Evolutionary conservation across 1,284 basidiomycete species (phyloP).

Genomic region (Microbotryomycetes sp.): DNA sequence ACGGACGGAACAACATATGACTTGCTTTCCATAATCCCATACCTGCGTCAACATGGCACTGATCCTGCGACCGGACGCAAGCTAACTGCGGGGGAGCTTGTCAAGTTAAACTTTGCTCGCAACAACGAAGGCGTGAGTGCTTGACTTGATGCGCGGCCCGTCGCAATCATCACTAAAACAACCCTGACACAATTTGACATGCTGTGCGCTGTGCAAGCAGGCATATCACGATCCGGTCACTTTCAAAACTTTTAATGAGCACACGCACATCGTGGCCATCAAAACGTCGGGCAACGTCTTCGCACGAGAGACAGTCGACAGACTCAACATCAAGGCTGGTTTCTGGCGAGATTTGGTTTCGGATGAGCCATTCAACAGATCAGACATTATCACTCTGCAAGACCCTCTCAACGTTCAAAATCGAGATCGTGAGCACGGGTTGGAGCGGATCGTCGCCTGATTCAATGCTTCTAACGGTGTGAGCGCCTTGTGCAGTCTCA

Average conservation of each 20-base stretch:
- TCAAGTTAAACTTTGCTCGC: slow-evolving; percentile 76
- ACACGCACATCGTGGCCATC: slow-evolving; percentile 45
- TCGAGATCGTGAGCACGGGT: slow-evolving; percentile 28
- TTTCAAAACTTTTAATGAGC: slow-evolving; percentile 50
- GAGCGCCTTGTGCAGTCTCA: slow-evolving; percentile 13
- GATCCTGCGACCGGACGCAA: slow-evolving; percentile 81
- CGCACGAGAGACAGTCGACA: slow-evolving; percentile 60
- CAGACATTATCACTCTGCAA: slow-evolving; percentile 72
- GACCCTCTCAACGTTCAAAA: slow-evolving; percentile 43
- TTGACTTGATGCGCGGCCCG: background rate
- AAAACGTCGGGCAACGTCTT: slow-evolving; percentile 70
- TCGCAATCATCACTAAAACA: background rate
- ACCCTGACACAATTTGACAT: too few relatives aligned
- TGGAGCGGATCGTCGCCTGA: background rate
- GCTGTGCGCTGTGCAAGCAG: background rate
- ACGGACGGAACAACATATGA: slow-evolving; percentile 36
- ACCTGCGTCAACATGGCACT: slow-evolving; percentile 25
- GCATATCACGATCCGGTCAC: slow-evolving; percentile 45
- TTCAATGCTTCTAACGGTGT: slow-evolving; percentile 20
- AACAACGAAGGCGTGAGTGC: slow-evolving; percentile 34
- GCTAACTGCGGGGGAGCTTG: slow-evolving; percentile 68
- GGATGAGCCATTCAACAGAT: slow-evolving; percentile 74
- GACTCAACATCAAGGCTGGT: slow-evolving; percentile 61
- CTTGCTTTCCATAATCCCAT: slow-evolving; percentile 31
- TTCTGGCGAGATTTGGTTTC: slow-evolving; percentile 71